phyloP scores from a whole-genome alignment of 441 rosid species.

The Erodium texanum region DNA sequence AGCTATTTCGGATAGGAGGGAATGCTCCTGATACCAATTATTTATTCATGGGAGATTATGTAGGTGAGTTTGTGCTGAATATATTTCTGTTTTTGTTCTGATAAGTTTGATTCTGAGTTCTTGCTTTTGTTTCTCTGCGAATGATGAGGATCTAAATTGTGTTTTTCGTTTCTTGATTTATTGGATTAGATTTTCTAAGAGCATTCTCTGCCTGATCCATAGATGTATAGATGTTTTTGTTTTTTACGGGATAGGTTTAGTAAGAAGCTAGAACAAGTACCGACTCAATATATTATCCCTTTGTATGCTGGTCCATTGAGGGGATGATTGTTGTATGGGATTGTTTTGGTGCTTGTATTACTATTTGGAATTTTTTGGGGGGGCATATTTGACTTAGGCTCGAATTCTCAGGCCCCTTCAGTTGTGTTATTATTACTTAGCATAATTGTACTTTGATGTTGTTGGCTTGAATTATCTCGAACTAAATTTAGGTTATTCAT shows the following conservation, averaged over 20 bases:
- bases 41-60: conserved; percentile 98
- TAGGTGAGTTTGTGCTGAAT: conserved; percentile 41
- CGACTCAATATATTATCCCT: background rate
- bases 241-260: too few species aligned
- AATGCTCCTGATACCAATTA: conserved; percentile 92
- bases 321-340: background rate
- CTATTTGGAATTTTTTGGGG: too few species aligned
- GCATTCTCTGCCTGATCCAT: background rate
- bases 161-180: background rate
- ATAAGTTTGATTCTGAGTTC: background rate
- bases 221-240: background rate
- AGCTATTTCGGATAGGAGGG: conserved; percentile 92
- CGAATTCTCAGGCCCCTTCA: background rate
- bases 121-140: background rate
- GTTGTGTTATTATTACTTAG: background rate
- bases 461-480: background rate
- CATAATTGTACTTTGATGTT: background rate
- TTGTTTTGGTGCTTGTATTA: background rate
- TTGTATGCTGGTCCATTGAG: background rate
- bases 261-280: background rate
- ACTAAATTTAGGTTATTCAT: background rate
- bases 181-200: background rate
- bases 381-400: background rate
- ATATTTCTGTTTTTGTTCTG: too few species aligned
- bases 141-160: background rate